Evolutionary conservation across 192 early-diverging fungal genomes (phyloP).

Genomic region (Coemansia sp.): DNA sequence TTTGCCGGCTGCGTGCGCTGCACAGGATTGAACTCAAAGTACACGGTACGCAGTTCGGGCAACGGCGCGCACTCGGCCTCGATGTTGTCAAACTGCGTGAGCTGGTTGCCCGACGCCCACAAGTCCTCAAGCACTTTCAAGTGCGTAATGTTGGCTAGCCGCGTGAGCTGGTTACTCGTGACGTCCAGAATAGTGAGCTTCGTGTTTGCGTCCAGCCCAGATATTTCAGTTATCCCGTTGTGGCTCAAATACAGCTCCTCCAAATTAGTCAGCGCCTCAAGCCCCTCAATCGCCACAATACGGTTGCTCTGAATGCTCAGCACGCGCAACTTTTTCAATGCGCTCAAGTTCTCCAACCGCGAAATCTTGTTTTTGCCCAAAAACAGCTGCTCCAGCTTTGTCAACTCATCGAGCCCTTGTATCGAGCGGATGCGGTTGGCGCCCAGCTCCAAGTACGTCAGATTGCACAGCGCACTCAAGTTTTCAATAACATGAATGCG

Average conservation of each 20-base stretch:
- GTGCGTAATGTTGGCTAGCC: slow-evolving; percentile 72
- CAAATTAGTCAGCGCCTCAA: slow-evolving; percentile 65
- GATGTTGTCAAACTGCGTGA: slow-evolving; percentile 76
- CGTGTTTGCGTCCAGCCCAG: slow-evolving; percentile 75
- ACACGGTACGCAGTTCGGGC: slow-evolving; percentile 75
- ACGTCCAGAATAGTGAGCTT: slow-evolving; percentile 83
- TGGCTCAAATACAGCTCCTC: slow-evolving; percentile 93
- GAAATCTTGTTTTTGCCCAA: slow-evolving; percentile 98
- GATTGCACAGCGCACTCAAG: slow-evolving; percentile 60
- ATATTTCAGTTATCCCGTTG: slow-evolving; percentile 79
- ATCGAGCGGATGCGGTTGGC: slow-evolving; percentile 92
- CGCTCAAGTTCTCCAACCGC: slow-evolving; percentile 68
- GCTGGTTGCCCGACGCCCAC: slow-evolving; percentile 83
- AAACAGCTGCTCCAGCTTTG: slow-evolving; percentile 86
- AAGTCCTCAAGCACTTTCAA: slow-evolving; percentile 77
- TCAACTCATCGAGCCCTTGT: slow-evolving; percentile 76
- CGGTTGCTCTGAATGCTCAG: slow-evolving; percentile 89
- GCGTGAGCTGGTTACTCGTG: slow-evolving; percentile 71
- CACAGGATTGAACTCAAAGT: slow-evolving; percentile 94
- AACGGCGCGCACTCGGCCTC: slow-evolving; percentile 64
- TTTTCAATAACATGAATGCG: slow-evolving; percentile 83
- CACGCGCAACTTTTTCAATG: slow-evolving; percentile 64
- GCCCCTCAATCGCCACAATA: slow-evolving; percentile 69
- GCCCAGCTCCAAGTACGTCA: slow-evolving; percentile 90
- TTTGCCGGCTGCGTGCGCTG: slow-evolving; percentile 71